These are phyloP conservation scores for Skeletonema grethae DNA, from an alignment of 108 stramenopile genomes.

Conservation along the genomic window DNA sequence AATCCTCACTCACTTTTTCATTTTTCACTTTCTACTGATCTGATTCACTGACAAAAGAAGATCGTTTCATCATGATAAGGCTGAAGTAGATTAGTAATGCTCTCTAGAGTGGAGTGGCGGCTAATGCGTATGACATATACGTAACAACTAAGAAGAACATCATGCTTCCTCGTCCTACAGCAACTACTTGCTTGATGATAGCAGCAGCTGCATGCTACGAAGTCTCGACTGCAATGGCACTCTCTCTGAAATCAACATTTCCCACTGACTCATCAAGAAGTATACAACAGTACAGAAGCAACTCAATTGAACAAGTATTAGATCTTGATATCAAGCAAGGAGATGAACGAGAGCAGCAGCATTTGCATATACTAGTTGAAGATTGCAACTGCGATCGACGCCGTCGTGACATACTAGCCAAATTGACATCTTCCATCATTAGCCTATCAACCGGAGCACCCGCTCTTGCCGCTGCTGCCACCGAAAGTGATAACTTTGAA, in stretches of 20 bases:
- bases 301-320: neutral
- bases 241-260: neutral
- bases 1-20: no score
- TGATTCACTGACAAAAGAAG: no score
- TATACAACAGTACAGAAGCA: neutral
- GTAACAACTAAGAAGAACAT: neutral
- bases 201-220: neutral
- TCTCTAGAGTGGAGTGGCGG: no score
- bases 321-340: neutral
- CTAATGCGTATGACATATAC: no score
- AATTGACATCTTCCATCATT: neutral
- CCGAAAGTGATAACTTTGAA: neutral
- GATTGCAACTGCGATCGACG: neutral
- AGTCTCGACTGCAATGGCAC: neutral
- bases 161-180: neutral
- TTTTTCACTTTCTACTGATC: no score
- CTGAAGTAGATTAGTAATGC: no score
- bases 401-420: neutral
- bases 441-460: neutral
- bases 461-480: neutral
- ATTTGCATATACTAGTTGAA: neutral
- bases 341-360: neutral
- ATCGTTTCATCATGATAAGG: no score
- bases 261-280: neutral
- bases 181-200: neutral